These are phyloP conservation scores for Saccharomycopsis sp. DNA, from an alignment of 805 yeast genomes.

Conservation along the genomic window DNA sequence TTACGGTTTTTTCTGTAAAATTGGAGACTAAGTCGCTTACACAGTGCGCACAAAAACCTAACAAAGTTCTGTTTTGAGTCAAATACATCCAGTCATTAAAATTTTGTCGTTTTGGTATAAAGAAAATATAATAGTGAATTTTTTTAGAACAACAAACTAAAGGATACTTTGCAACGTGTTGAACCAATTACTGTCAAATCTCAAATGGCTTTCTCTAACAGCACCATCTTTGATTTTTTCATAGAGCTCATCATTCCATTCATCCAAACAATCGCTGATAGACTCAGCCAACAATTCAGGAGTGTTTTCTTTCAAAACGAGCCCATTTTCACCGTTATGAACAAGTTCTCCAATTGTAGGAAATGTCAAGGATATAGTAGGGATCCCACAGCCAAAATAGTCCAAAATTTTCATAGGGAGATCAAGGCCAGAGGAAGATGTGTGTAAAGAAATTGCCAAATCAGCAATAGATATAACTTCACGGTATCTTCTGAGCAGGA, in stretches of 20 bases:
- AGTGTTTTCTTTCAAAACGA: constrained; percentile 36
- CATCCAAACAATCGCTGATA: constrained; percentile 30
- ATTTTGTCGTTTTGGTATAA: too few species aligned
- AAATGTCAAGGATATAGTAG: constrained; percentile 74
- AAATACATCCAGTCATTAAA: too few species aligned
- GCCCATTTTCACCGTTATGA: constrained; percentile 61
- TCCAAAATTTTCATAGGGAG: constrained; percentile 97
- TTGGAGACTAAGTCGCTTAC: too few species aligned
- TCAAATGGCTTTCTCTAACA: constrained; percentile 49
- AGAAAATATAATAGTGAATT: too few species aligned
- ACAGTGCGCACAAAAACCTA: too few species aligned
- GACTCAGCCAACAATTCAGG: constrained; percentile 40
- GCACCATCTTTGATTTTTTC: constrained; percentile 60
- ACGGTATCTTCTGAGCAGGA: constrained; percentile 74
- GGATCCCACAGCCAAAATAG: constrained; percentile 92
- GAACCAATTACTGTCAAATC: constrained; percentile 78
- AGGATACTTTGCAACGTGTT: background rate
- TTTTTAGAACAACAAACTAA: too few species aligned
- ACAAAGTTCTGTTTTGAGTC: too few species aligned
- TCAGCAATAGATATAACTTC: constrained; percentile 68
- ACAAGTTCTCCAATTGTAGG: constrained; percentile 78
- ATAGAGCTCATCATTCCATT: constrained; percentile 28
- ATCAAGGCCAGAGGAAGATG: constrained; percentile 88
- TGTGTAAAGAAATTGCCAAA: constrained; percentile 82
- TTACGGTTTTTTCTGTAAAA: too few species aligned